These are phyloP conservation scores for Penicillium occitanis DNA, from an alignment of 2,329 filamentous ascomycete genomes.

Conservation along the genomic window DNA sequence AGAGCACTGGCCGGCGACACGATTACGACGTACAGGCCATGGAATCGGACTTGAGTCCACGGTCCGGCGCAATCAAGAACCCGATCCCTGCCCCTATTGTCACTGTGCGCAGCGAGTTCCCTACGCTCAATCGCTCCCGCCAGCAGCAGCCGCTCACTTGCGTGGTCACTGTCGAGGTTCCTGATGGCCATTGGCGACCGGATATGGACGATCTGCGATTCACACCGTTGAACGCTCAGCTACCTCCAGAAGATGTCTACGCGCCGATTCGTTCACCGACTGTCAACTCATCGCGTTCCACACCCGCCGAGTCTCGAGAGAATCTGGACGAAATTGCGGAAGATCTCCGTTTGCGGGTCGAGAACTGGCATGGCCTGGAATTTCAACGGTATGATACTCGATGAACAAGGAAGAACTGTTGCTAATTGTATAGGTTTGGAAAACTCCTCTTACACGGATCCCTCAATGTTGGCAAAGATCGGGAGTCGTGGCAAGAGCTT, in stretches of 20 bases:
- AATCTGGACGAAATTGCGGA: slow-evolving; percentile 80
- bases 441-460: slow-evolving; percentile 87
- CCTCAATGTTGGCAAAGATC: slow-evolving; percentile 92
- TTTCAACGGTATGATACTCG: slow-evolving; percentile 64
- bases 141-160: slow-evolving; percentile 96
- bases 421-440: slow-evolving; percentile 65
- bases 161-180: slow-evolving; percentile 87
- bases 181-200: slow-evolving; percentile 86
- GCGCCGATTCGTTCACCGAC: slow-evolving; percentile 50
- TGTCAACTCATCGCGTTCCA: slow-evolving; percentile 55
- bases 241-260: slow-evolving; percentile 53
- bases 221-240: slow-evolving; percentile 52
- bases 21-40: slow-evolving; percentile 97
- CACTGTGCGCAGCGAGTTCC: slow-evolving; percentile 95
- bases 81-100: slow-evolving; percentile 88
- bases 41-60: slow-evolving; percentile 78
- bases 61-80: slow-evolving; percentile 67
- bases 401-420: neutral
- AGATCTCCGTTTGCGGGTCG: slow-evolving; percentile 79
- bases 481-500: slow-evolving; percentile 93
- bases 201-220: slow-evolving; percentile 73
- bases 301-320: slow-evolving; percentile 73
- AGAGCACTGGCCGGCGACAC: slow-evolving; percentile 68
- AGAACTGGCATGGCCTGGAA: slow-evolving; percentile 97
- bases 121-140: slow-evolving; percentile 84